phyloP scores from a whole-genome alignment of 257 asterid species.

The Coffea eugenioides region DNA sequence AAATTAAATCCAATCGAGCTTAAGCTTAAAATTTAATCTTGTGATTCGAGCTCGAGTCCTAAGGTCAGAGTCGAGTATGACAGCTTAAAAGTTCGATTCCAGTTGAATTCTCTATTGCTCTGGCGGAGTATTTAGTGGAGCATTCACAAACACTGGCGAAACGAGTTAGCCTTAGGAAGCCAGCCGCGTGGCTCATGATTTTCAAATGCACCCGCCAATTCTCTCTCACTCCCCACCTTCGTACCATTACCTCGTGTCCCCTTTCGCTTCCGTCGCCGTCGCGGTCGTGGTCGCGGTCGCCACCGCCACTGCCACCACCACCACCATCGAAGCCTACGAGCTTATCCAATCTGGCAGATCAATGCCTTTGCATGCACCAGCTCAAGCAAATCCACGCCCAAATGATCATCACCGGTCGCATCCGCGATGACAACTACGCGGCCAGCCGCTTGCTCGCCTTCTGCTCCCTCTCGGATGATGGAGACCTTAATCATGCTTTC shows the following conservation, averaged over 20 bases:
- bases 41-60: no score
- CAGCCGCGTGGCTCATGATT: no score
- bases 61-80: no score
- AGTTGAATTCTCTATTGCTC: no score
- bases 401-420: slow-evolving; percentile 62
- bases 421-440: slow-evolving; percentile 57
- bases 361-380: slow-evolving; percentile 60
- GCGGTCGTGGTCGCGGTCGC: not conserved
- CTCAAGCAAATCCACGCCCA: slow-evolving; percentile 76
- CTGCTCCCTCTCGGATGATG: slow-evolving; percentile 61
- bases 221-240: slow-evolving; percentile 26
- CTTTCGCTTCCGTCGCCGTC: slow-evolving; percentile 17
- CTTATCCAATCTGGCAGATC: slow-evolving; percentile 50
- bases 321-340: slow-evolving; percentile 19
- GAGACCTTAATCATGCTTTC: slow-evolving; percentile 55
- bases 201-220: not conserved
- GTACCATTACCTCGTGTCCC: slow-evolving; percentile 8
- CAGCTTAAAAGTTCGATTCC: no score
- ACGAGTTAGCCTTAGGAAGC: no score
- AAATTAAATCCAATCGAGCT: no score
- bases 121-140: no score
- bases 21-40: no score
- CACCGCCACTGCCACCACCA: slow-evolving; percentile 1
- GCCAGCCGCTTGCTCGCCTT: slow-evolving; percentile 80
- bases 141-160: no score